Evolutionary conservation across 805 yeast species (phyloP).

Genomic region (Nakazawaea pomicola): DNA sequence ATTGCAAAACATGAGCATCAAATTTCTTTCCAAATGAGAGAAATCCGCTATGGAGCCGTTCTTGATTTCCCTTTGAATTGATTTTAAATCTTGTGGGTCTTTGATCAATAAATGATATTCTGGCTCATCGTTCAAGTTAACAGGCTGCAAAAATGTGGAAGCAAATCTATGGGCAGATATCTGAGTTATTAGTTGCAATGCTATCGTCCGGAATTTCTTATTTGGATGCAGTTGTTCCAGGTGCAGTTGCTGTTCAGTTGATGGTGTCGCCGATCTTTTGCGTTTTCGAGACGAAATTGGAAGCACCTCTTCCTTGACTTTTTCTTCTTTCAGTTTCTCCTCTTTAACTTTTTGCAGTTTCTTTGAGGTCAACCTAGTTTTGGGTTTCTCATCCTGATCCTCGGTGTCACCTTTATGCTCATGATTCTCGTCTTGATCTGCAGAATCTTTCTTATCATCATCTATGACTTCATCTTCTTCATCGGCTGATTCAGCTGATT

Average conservation of each 20-base stretch:
- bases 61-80: slow-evolving; percentile 52
- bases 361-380: slow-evolving; percentile 10
- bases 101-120: slow-evolving; percentile 58
- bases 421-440: neutral
- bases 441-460: slow-evolving; percentile 1
- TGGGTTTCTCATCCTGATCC: slow-evolving; percentile 11
- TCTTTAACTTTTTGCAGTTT: no score
- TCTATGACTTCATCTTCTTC: neutral
- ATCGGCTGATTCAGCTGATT: slow-evolving; percentile 8
- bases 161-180: slow-evolving; percentile 70
- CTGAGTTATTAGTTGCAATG: slow-evolving; percentile 56
- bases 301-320: neutral
- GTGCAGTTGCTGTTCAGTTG: slow-evolving; percentile 6
- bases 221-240: slow-evolving; percentile 21
- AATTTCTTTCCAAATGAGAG: slow-evolving; percentile 57
- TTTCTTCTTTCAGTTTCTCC: no score
- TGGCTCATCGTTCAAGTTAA: slow-evolving; percentile 62
- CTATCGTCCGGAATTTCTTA: slow-evolving; percentile 57
- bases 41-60: slow-evolving; percentile 47
- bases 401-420: slow-evolving; percentile 1
- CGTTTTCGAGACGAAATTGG: slow-evolving; percentile 15
- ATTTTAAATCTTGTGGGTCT: slow-evolving; percentile 65
- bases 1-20: slow-evolving; percentile 76
- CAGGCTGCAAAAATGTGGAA: slow-evolving; percentile 69
- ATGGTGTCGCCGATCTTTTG: slow-evolving; percentile 16